These are phyloP conservation scores for Exophiala sp. DNA, from an alignment of 2,329 filamentous ascomycete species.

Conservation along the genomic window DNA sequence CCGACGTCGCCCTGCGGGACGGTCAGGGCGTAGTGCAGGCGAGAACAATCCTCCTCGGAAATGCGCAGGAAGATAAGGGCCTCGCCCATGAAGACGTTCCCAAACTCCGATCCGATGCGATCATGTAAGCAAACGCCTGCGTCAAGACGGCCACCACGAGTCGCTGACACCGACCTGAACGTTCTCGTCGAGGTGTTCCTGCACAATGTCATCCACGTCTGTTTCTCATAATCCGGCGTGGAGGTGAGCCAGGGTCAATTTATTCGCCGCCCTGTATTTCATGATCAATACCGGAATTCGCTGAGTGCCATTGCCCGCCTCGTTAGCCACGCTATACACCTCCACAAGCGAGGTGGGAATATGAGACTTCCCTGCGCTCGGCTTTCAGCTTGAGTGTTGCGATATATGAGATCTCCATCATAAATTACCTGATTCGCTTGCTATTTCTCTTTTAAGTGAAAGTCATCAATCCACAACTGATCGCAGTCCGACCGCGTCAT, in stretches of 20 bases:
- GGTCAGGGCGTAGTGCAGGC: constrained; percentile 34
- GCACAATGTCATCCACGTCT: constrained; percentile 40
- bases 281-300: constrained; percentile 32
- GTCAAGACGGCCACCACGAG: constrained; percentile 44
- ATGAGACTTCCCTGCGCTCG: no score
- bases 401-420: neutral
- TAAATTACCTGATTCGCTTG: neutral
- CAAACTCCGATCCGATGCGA: constrained; percentile 44
- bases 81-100: constrained; percentile 44
- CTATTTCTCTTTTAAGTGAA: neutral
- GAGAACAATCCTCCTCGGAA: constrained; percentile 29
- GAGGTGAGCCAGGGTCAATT: constrained; percentile 44
- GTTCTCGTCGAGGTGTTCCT: constrained; percentile 32
- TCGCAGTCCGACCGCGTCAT: constrained; percentile 1
- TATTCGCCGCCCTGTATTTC: constrained; percentile 50
- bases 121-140: constrained; percentile 52
- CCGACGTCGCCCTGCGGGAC: constrained; percentile 33
- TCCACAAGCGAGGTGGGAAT: no score
- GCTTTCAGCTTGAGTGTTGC: neutral
- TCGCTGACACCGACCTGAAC: constrained; percentile 37
- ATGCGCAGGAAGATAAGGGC: constrained; percentile 45
- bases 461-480: constrained; percentile 1
- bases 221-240: constrained; percentile 42
- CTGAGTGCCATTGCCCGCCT: neutral
- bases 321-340: constrained; percentile 31